Base-by-base conservation (phyloP, 192 early-diverging fungal species). In the Mortierella claussenii region DNA sequence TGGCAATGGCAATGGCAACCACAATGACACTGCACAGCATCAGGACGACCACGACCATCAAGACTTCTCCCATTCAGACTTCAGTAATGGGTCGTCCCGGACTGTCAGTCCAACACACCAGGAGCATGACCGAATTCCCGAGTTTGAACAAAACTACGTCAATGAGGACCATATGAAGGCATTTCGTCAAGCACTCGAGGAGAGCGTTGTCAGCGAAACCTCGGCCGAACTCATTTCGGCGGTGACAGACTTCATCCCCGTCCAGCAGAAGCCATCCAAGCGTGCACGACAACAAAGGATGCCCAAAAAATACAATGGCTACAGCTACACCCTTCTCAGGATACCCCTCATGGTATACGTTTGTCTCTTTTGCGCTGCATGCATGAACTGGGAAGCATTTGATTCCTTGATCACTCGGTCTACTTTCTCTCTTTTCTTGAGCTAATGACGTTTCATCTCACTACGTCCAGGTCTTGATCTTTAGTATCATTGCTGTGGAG, bases 401-500 rank as follows among this genome's bases (percentile, higher is more conserved):
- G n/a, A n/a, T n/a, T 49, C 47, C 3, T 24, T 24, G 31, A 30
- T n/a, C n/a, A 30, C 18, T 20, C 55, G 20, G 34, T 20, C n/a
- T 34, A 30, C 9, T 15, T 57, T 24, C 27, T 26, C 20, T 13
- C 31, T 32, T 10, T 0, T 42, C 55, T 0, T 60, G 30, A 28
- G 13, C 45, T 23, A 23, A 48, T 37, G 20, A 18, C 23, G 10
- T 44, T n/a, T 36, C 17, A n/a, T n/a, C n/a, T n/a, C 13, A 4
- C 26, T 27, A 48, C 27, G 24, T n/a, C 15, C 54, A 88, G 85
- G 44, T 85, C 28, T 10, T 80, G 24, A 89, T 92, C 57, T 81
- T 82, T 49, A 34, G 76, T 20, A 83, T 89, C 50, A 84, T 94
- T 17, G 43, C 79, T 43, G 45, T 91, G 12, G 92, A 94, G 67